These are phyloP conservation scores for Teunomyces funiuensis DNA, from an alignment of 805 yeast genomes.

Conservation along the genomic window DNA sequence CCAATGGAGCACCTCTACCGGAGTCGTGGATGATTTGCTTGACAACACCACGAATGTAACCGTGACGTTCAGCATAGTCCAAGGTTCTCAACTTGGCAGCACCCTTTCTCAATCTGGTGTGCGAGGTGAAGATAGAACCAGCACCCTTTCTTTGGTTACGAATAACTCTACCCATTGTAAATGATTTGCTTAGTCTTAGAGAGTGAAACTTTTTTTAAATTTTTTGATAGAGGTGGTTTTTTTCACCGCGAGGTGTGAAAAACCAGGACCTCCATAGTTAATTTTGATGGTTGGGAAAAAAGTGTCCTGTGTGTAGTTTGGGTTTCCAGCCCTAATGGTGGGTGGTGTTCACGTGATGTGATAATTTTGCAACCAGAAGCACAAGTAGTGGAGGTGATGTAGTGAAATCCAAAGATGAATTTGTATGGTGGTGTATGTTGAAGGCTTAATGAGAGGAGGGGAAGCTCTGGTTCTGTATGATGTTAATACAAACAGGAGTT, in stretches of 20 bases:
- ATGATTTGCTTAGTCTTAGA: slow-evolving; percentile 5
- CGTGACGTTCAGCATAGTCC: slow-evolving; percentile 99
- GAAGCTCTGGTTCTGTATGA: too few relatives aligned
- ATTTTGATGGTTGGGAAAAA: background rate
- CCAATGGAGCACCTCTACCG: slow-evolving; percentile 99
- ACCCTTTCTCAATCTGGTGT: slow-evolving; percentile 99
- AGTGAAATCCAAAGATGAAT: too few relatives aligned
- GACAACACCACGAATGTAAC: slow-evolving; percentile 99
- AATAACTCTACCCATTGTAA: slow-evolving; percentile 75
- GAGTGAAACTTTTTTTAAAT: slow-evolving; percentile 6
- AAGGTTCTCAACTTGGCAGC: slow-evolving; percentile 99
- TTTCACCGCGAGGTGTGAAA: slow-evolving; percentile 2
- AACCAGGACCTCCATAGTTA: slow-evolving; percentile 5
- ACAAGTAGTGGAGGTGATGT: too few relatives aligned
- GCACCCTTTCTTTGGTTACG: slow-evolving; percentile 99
- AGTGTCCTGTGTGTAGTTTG: background rate
- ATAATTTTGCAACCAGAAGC: too few relatives aligned
- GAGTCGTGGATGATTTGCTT: slow-evolving; percentile 99
- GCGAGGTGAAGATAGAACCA: slow-evolving; percentile 99
- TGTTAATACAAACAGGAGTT: too few relatives aligned
- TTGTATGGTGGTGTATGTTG: too few relatives aligned
- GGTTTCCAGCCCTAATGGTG: background rate
- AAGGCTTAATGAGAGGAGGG: too few relatives aligned
- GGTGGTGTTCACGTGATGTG: background rate
- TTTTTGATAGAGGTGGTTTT: slow-evolving; percentile 5